Evolutionary conservation across 1,139 yeast species (phyloP).

Genomic region (Nakaseomyces glabratus): DNA sequence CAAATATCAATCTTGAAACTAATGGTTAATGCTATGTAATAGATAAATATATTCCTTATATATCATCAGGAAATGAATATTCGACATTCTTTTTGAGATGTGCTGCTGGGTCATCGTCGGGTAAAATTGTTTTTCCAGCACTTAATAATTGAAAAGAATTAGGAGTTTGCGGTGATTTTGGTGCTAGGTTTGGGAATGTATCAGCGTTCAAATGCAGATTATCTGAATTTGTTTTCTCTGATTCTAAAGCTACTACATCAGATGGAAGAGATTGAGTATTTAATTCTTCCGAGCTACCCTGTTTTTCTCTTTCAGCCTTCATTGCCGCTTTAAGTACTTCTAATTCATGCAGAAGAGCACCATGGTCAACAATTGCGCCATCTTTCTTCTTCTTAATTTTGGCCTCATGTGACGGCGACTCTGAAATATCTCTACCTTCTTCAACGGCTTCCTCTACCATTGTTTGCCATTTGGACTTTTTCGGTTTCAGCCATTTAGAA

Average conservation of each 20-base stretch:
- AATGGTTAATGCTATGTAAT: no score
- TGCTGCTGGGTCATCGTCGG: slow-evolving; percentile 23
- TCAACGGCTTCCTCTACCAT: slow-evolving; percentile 63
- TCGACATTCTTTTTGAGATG: slow-evolving; percentile 14
- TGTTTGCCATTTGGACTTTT: slow-evolving; percentile 48
- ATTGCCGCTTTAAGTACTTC: slow-evolving; percentile 23
- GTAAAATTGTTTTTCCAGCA: slow-evolving; percentile 27
- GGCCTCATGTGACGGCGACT: slow-evolving; percentile 8
- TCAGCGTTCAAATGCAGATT: neutral
- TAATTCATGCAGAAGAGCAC: slow-evolving; percentile 24
- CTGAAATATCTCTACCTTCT: slow-evolving; percentile 14
- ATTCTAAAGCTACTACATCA: neutral
- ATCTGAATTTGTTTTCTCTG: neutral
- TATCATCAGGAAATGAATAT: slow-evolving; percentile 27
- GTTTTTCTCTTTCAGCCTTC: slow-evolving; percentile 15
- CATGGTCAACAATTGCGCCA: slow-evolving; percentile 24
- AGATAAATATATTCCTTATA: no score
- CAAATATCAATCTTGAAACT: no score
- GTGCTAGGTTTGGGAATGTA: neutral
- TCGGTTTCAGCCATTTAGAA: slow-evolving; percentile 64
- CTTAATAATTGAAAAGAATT: slow-evolving; percentile 23
- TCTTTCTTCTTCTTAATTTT: slow-evolving; percentile 16
- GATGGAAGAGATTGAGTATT: neutral
- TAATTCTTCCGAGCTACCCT: neutral
- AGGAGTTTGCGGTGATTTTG: slow-evolving; percentile 9